A percentile compares a stretch with the other conserved stretches of the same genome.
These are phyloP conservation scores for Lactarius sp. DNA, from an alignment of 768 basidiomycete species.

Conservation along the genomic window DNA sequence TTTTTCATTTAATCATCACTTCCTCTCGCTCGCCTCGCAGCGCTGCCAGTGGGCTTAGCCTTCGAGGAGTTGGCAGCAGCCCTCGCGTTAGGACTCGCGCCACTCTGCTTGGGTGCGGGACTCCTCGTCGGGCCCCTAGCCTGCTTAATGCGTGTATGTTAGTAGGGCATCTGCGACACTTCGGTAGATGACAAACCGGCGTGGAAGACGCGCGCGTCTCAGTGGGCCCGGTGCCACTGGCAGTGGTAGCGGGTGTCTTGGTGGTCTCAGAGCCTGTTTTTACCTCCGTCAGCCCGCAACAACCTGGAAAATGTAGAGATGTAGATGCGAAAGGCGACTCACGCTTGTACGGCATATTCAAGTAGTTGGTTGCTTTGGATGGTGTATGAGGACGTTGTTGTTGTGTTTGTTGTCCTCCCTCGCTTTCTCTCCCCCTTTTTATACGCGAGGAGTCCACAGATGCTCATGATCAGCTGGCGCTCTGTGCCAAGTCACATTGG, in stretches of 20 bases:
- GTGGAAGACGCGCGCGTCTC: not conserved
- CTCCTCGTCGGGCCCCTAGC: not conserved
- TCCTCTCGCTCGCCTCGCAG: not conserved
- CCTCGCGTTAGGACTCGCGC: not conserved
- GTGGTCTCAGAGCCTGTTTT: not conserved
- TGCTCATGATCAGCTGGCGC: not conserved
- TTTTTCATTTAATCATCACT: not conserved
- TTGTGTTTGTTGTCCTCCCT: constrained; percentile 5
- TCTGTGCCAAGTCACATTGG: not conserved
- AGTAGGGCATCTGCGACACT: not conserved
- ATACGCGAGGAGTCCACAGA: not conserved
- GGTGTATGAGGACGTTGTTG: constrained; percentile 2
- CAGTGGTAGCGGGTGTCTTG: not conserved
- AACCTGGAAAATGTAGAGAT: not conserved
- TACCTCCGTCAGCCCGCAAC: not conserved
- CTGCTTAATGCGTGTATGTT: not conserved
- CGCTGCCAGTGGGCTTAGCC: not conserved
- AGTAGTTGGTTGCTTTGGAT: constrained; percentile 9
- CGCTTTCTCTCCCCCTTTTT: constrained; percentile 3
- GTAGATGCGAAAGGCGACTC: not conserved
- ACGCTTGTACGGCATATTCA: constrained; percentile 18
- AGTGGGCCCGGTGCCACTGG: not conserved
- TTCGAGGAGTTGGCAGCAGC: not conserved
- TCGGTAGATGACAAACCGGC: not conserved
- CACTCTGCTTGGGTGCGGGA: not conserved